A percentile compares a stretch with the other conserved stretches of the same genome.
Evolutionary conservation across 164 flowering plant genomes (phyloP).

Genomic region (Buxus sempervirens): DNA sequence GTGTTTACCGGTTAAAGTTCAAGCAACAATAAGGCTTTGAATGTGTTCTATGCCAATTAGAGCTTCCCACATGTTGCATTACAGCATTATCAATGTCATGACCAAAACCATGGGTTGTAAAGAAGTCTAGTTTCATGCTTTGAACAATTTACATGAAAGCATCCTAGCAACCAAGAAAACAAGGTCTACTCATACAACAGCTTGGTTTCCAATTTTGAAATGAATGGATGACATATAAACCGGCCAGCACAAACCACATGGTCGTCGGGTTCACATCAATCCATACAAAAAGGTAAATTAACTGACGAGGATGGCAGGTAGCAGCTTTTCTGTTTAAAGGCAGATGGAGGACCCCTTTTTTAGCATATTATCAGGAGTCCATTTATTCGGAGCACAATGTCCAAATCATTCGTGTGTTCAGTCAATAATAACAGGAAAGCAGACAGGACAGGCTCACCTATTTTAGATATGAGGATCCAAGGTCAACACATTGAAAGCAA

Average conservation of each 20-base stretch:
- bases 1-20: too few relatives aligned
- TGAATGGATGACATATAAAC: background rate
- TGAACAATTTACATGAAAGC: background rate
- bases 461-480: background rate
- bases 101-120: background rate
- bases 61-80: background rate
- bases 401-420: background rate
- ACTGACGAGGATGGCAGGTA: background rate
- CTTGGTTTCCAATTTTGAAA: background rate
- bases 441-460: background rate
- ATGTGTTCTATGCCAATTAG: background rate
- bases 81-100: background rate
- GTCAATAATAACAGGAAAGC: background rate
- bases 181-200: background rate
- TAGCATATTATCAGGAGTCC: too few relatives aligned
- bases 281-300: background rate
- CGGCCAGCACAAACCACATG: background rate
- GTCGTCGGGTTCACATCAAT: background rate
- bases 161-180: background rate
- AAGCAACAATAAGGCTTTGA: background rate
- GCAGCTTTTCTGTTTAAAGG: too few relatives aligned
- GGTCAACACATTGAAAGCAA: background rate
- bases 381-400: background rate
- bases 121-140: background rate
- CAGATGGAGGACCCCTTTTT: too few relatives aligned